Evolutionary conservation across 768 basidiomycete genomes (phyloP).

Genomic region (Thelephora ganbajun): DNA sequence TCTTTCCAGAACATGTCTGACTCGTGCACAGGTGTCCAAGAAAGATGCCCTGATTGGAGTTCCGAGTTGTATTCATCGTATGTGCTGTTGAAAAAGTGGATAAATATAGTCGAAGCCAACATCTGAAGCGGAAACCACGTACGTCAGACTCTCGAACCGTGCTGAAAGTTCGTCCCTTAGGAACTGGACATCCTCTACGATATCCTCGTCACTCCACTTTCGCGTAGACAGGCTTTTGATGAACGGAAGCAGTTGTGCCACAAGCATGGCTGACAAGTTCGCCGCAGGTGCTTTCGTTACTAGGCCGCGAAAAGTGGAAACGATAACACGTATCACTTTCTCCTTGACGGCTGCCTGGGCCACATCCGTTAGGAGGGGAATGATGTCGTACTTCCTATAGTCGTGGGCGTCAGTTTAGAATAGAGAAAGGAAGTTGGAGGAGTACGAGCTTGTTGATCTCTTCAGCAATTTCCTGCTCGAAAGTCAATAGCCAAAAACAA

Average conservation of each 20-base stretch:
- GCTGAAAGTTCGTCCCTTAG: slow-evolving; percentile 74
- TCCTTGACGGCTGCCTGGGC: slow-evolving; percentile 90
- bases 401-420: background rate
- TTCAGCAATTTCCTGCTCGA: slow-evolving; percentile 74
- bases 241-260: slow-evolving; percentile 75
- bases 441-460: slow-evolving; percentile 58
- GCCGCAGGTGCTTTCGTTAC: slow-evolving; percentile 74
- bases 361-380: slow-evolving; percentile 70
- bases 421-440: background rate
- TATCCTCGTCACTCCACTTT: slow-evolving; percentile 93
- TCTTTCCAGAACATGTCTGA: slow-evolving; percentile 98
- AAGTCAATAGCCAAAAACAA: slow-evolving; percentile 89
- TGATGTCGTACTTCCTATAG: slow-evolving; percentile 76
- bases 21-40: slow-evolving; percentile 94
- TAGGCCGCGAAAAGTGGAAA: slow-evolving; percentile 91
- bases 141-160: slow-evolving; percentile 87
- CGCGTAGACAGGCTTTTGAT: slow-evolving; percentile 68
- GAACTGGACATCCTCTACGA: slow-evolving; percentile 83
- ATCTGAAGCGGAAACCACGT: slow-evolving; percentile 13
- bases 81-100: slow-evolving; percentile 36
- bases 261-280: slow-evolving; percentile 91
- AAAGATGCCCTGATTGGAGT: slow-evolving; percentile 75
- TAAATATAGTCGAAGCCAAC: background rate
- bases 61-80: slow-evolving; percentile 95
- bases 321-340: slow-evolving; percentile 87